Conservation (phyloP, 2,329 filamentous ascomycete species). For the Neonectria faginata region DNA sequence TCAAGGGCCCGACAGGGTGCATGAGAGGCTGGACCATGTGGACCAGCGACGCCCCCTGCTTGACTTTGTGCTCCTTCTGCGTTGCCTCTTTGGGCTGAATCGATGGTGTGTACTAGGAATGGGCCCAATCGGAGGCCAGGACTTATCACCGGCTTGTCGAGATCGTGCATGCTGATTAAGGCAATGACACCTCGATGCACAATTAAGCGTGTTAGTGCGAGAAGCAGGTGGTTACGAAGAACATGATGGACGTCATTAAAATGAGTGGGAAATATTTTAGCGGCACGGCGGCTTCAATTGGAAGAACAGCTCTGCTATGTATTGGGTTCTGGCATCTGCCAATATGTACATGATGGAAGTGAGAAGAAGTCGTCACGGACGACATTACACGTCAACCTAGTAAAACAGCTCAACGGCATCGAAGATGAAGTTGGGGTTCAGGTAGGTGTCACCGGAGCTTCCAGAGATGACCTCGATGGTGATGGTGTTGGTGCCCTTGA, state of each 20-base stretch:
- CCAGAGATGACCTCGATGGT: conserved; percentile 70
- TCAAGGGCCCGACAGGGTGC: background rate
- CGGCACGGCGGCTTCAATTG: conserved; percentile 2
- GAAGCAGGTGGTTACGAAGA: background rate
- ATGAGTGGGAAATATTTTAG: background rate
- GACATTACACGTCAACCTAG: conserved; percentile 16
- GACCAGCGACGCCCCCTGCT: background rate
- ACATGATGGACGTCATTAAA: background rate
- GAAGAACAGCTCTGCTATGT: conserved; percentile 14
- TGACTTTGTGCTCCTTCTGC: background rate
- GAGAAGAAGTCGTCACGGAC: conserved; percentile 5
- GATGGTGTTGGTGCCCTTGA: conserved; percentile 72
- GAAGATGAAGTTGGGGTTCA: conserved; percentile 66
- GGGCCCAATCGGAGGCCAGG: conserved; percentile 1
- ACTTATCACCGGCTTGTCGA: background rate
- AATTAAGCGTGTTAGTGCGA: background rate
- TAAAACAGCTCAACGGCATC: conserved; percentile 46
- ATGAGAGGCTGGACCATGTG: conserved; percentile 2
- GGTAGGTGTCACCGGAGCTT: conserved; percentile 64
- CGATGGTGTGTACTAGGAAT: background rate
- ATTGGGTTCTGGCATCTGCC: conserved; percentile 19
- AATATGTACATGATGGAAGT: conserved; percentile 40
- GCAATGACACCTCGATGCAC: too few species aligned
- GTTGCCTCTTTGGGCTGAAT: conserved; percentile 1
- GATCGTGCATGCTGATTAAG: conserved; percentile 4